phyloP scores from a whole-genome alignment of 2,329 filamentous ascomycete genomes.

The Chaetomiaceae sp. region DNA sequence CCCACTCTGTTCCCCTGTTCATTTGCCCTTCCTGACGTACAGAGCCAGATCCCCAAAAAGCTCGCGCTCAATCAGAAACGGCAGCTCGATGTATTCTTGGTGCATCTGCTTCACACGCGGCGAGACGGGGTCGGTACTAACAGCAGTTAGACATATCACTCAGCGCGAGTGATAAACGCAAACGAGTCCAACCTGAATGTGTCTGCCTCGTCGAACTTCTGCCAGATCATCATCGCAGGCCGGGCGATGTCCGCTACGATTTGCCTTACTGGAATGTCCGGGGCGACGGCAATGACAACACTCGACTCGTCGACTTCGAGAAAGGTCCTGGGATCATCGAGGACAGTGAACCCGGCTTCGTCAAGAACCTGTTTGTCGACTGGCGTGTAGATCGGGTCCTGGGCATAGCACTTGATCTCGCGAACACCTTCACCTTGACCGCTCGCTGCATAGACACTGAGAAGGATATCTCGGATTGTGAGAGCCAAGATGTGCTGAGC shows the following conservation, averaged over 20 bases:
- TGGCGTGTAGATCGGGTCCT: slow-evolving; percentile 7
- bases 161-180: not conserved
- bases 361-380: not conserved
- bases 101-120: slow-evolving; percentile 1
- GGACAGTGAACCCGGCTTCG: not conserved
- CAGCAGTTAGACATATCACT: not conserved
- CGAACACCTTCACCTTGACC: not conserved
- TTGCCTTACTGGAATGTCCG: not conserved
- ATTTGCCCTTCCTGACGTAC: not conserved
- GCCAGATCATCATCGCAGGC: slow-evolving; percentile 2
- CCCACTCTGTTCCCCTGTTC: not conserved
- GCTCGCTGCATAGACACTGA: not conserved
- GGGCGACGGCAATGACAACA: not conserved
- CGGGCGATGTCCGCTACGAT: slow-evolving; percentile 4
- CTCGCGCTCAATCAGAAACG: not conserved
- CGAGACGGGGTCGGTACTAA: not conserved
- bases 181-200: not conserved
- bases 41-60: not conserved
- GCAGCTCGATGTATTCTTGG: slow-evolving; percentile 1
- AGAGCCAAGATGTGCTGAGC: slow-evolving; percentile 6
- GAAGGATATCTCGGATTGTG: not conserved
- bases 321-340: slow-evolving; percentile 2
- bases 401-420: slow-evolving; percentile 8
- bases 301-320: slow-evolving; percentile 5
- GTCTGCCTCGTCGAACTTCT: not conserved